Evolutionary conservation across 2,329 filamentous ascomycete genomes (phyloP).

Genomic region (Sclerotinia glacialis): DNA sequence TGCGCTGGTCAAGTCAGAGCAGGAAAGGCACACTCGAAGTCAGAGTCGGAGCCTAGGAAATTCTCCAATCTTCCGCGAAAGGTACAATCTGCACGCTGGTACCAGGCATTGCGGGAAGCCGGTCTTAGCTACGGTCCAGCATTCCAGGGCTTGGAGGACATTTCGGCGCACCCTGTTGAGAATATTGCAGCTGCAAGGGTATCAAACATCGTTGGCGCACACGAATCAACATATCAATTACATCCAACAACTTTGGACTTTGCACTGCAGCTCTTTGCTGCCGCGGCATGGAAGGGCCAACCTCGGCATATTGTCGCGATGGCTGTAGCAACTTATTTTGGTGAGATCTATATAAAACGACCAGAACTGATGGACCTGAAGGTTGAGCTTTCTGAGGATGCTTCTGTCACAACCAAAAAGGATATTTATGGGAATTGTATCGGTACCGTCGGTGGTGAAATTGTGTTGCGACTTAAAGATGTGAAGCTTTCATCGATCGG

Average conservation of each 20-base stretch:
- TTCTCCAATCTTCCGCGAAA: neutral
- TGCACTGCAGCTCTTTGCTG: neutral
- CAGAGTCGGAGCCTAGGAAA: neutral
- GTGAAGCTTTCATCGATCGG: no score
- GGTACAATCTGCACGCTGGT: neutral
- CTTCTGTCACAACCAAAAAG: neutral
- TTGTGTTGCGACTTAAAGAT: neutral
- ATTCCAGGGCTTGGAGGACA: neutral
- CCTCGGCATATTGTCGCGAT: neutral
- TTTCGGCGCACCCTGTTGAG: neutral
- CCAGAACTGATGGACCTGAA: neutral
- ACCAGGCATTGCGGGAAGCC: neutral
- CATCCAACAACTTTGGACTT: neutral
- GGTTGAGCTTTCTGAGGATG: neutral
- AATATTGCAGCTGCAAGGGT: slow-evolving; percentile 34
- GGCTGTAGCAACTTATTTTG: neutral
- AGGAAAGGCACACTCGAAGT: neutral
- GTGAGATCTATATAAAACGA: neutral
- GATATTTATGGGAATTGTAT: neutral
- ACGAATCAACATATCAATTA: neutral
- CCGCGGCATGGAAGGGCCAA: neutral
- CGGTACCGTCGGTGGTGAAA: neutral
- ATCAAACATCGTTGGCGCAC: no score
- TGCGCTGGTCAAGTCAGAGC: slow-evolving; percentile 1
- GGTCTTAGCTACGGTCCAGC: neutral